Conservation (phyloP, 495 filamentous ascomycete species). For the Terfezia claveryi region DNA sequence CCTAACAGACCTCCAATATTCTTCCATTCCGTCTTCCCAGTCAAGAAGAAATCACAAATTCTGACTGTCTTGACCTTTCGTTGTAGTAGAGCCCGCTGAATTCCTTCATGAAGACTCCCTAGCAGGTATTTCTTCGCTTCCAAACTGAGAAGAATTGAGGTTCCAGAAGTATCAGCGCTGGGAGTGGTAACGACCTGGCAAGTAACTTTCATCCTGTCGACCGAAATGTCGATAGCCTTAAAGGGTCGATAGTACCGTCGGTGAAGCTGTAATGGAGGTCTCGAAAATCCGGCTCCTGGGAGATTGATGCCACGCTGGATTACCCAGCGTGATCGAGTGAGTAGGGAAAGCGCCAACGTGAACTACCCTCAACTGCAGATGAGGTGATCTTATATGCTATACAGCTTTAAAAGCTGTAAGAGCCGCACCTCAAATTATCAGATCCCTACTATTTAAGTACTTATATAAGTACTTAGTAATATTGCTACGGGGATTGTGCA, state of each 20-base stretch:
- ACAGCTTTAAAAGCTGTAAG: no score
- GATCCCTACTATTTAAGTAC: no score
- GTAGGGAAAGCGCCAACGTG: neutral
- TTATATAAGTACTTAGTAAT: no score
- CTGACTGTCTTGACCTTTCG: constrained; percentile 35
- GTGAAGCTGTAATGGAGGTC: no score
- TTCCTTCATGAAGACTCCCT: constrained; percentile 62
- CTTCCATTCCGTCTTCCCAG: constrained; percentile 51
- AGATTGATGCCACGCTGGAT: no score
- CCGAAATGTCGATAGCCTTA: neutral
- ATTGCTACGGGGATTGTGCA: no score
- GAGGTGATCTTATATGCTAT: no score
- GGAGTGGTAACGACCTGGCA: constrained; percentile 59
- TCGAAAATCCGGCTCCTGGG: no score
- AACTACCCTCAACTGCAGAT: neutral
- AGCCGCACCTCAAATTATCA: no score
- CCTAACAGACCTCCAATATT: constrained; percentile 65
- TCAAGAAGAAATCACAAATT: constrained; percentile 55
- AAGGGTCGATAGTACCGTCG: no score
- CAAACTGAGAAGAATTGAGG: constrained; percentile 50
- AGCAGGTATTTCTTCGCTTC: constrained; percentile 70
- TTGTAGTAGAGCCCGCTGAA: constrained; percentile 54
- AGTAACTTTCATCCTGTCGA: constrained; percentile 38
- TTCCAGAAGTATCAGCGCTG: constrained; percentile 77
- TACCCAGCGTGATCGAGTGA: neutral